Conservation (phyloP, 2,329 filamentous ascomycete species). For the Nothomitra cinnamomea region DNA sequence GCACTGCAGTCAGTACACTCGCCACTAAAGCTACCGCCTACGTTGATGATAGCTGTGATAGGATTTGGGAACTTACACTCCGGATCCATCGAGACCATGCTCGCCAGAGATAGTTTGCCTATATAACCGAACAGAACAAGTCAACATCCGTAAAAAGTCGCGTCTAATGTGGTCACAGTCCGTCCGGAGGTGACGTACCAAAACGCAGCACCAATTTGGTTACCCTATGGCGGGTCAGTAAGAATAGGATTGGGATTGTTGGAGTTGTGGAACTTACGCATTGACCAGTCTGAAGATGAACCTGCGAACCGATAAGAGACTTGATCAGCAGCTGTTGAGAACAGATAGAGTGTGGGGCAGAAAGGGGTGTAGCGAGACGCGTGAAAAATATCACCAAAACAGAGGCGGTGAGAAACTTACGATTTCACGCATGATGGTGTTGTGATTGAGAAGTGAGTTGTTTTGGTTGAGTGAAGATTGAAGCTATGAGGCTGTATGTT, state of each 20-base stretch:
- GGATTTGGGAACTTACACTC: conserved; percentile 51
- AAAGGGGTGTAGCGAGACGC: conserved; percentile 21
- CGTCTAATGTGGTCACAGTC: conserved; percentile 7
- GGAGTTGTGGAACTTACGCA: conserved; percentile 56
- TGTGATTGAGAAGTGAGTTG: background rate
- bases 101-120: conserved; percentile 54
- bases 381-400: conserved; percentile 22
- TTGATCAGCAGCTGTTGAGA: conserved; percentile 31
- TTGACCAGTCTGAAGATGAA: conserved; percentile 99
- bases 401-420: conserved; percentile 33
- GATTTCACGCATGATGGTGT: conserved; percentile 44
- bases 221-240: conserved; percentile 47
- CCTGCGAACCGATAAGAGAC: conserved; percentile 46
- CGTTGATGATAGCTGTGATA: conserved; percentile 14
- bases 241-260: background rate
- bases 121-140: conserved; percentile 15
- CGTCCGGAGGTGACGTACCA: conserved; percentile 42
- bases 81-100: conserved; percentile 94
- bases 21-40: background rate
- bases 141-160: conserved; percentile 10
- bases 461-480: background rate
- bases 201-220: conserved; percentile 99
- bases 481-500: background rate
- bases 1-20: conserved; percentile 6
- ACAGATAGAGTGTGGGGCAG: conserved; percentile 28